Evolutionary conservation across 2,329 filamentous ascomycete genomes (phyloP), one percentile per base, ranked within the genome.

Genomic region (Davidsoniella eucalypti): DNA sequence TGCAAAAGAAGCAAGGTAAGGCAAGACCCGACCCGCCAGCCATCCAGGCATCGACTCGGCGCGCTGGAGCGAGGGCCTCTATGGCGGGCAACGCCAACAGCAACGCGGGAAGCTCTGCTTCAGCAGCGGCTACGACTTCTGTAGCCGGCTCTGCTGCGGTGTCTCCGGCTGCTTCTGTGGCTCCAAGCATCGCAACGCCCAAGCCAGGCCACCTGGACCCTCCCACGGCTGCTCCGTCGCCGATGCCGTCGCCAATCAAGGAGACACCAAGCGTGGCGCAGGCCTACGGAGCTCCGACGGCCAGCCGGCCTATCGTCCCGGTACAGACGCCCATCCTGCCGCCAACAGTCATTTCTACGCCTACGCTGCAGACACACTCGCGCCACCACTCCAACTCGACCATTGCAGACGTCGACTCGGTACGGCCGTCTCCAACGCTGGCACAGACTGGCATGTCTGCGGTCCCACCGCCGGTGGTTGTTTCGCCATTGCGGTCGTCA

Each of bases 21-120:
- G 72, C 72, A 57, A 66, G 72, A 49, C 78, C 77, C 1, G 69
- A 73, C 18, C 73, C 78, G 36, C 79, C 80, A 6, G 66, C 68
- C 69, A 43, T 50, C 72, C 18, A 68, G 69, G 61, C 50, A 58
- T 62, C 4, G 59, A 62, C 6, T 56, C 62, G 17, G 58, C 61
- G 44, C 67, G 68, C 43, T 65, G 70, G 53, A 8, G 26, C 26
- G 7, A 7, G 26, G 10, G 10, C 26, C 7, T 29, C 26, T 8
- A 29, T 10, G 26, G 26, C 26, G 10, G 26, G 7, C 10, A 29
- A 10, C 10, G 26, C 26, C 10, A 29, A 29, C 64, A 21, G 18
- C 67, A 10, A 58, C 69, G 29, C 48, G 17, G 14, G 18, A 17
- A 29, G 23, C 4, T 25, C 18, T 23, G 43, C 56, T 46, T 53